Evolutionary conservation across 1,284 basidiomycete genomes (phyloP).

Genomic region (Megacollybia platyphylla): DNA sequence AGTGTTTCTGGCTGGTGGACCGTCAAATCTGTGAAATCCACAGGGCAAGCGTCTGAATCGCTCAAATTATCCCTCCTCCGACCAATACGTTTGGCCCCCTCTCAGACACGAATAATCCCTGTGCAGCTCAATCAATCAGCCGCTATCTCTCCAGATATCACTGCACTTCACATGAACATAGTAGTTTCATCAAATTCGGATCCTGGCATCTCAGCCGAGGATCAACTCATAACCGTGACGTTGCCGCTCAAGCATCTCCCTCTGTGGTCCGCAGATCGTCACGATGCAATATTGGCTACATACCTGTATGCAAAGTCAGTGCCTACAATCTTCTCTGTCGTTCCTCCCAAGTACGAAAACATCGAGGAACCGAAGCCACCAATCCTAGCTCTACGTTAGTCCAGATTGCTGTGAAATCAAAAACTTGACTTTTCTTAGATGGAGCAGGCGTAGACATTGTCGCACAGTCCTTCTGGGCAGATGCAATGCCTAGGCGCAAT

Average conservation of each 20-base stretch:
- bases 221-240: slow-evolving; percentile 10
- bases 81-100: slow-evolving; percentile 35
- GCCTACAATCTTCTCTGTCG: slow-evolving; percentile 43
- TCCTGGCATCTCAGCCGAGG: slow-evolving; percentile 5
- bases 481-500: slow-evolving; percentile 42
- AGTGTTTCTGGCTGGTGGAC: slow-evolving; percentile 43
- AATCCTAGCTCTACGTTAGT: slow-evolving; percentile 62
- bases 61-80: slow-evolving; percentile 14
- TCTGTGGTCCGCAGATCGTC: slow-evolving; percentile 21
- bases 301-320: slow-evolving; percentile 44
- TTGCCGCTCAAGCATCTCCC: slow-evolving; percentile 31
- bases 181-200: slow-evolving; percentile 18
- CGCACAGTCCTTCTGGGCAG: slow-evolving; percentile 38
- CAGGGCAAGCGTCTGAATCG: slow-evolving; percentile 6
- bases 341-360: slow-evolving; percentile 30
- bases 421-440: slow-evolving; percentile 26
- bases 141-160: slow-evolving; percentile 8
- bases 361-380: slow-evolving; percentile 23
- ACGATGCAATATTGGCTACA: slow-evolving; percentile 33
- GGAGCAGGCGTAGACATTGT: slow-evolving; percentile 71
- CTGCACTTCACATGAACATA: slow-evolving; percentile 20
- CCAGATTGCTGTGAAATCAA: not conserved
- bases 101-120: slow-evolving; percentile 48
- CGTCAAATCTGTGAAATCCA: slow-evolving; percentile 15
- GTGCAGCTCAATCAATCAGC: slow-evolving; percentile 26